Conservation (phyloP, 306 rosid species). For the Psophocarpus tetragonolobus region DNA sequence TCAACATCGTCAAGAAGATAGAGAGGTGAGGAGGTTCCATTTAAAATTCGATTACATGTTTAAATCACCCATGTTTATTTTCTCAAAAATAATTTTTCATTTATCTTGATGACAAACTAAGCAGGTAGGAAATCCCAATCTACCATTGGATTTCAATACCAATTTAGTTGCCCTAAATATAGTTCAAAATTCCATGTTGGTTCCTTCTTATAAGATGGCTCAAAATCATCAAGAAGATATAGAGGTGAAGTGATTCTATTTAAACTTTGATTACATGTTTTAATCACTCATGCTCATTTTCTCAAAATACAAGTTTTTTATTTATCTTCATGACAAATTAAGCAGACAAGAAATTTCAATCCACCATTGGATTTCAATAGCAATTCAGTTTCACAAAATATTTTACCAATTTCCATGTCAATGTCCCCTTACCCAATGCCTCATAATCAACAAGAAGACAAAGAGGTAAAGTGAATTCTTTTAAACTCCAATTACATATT, state of each 20-base stretch:
- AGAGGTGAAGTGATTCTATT: not conserved
- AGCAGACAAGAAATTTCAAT: not conserved
- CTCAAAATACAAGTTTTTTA: not conserved
- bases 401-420: not conserved
- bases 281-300: not conserved
- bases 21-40: not conserved
- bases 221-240: not conserved
- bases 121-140: not conserved
- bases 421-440: not conserved
- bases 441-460: not conserved
- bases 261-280: not conserved
- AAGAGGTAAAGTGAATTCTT: not conserved
- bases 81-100: not conserved
- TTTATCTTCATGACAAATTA: not conserved
- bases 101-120: not conserved
- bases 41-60: not conserved
- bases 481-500: not conserved
- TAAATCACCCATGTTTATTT: not conserved
- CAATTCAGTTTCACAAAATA: not conserved
- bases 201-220: not conserved
- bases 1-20: not conserved
- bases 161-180: not conserved
- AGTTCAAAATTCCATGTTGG: not conserved
- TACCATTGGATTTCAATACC: not conserved
- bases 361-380: not conserved